phyloP scores from a whole-genome alignment of 1,284 basidiomycete genomes.

The Athelia psychrophila region DNA sequence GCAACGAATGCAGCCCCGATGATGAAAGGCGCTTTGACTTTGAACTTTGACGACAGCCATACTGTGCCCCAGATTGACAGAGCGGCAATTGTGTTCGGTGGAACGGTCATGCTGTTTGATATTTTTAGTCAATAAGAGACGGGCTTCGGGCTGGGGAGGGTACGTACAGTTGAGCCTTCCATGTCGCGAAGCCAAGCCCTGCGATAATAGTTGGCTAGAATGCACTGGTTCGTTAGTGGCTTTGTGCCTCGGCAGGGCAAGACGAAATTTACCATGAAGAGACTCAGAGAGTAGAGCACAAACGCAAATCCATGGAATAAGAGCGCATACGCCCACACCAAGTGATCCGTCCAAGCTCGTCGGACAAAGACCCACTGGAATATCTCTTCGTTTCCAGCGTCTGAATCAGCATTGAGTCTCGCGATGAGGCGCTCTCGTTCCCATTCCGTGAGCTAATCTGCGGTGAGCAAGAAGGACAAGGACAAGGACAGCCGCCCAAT shows the following conservation, averaged over 20 bases:
- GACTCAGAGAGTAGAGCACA: conserved; percentile 50
- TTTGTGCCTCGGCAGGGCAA: neutral
- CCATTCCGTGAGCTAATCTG: conserved; percentile 39
- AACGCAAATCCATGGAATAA: conserved; percentile 68
- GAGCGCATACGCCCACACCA: conserved; percentile 64
- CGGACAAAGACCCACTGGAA: conserved; percentile 50
- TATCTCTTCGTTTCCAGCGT: conserved; percentile 46
- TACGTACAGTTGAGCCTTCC: conserved; percentile 57
- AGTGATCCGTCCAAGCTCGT: conserved; percentile 54
- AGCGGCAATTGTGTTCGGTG: conserved; percentile 52
- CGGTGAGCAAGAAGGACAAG: neutral
- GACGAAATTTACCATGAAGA: conserved; percentile 43
- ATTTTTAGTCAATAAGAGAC: neutral
- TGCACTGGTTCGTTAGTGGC: neutral
- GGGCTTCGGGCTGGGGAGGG: conserved; percentile 1
- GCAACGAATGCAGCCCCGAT: conserved; percentile 48
- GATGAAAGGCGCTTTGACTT: conserved; percentile 56
- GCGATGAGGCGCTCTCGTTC: conserved; percentile 47
- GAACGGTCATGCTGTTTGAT: conserved; percentile 47
- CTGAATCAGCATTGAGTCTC: conserved; percentile 49
- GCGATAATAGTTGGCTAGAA: conserved; percentile 58
- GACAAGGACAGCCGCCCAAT: no score
- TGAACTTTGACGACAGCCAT: conserved; percentile 45
- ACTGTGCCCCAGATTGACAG: conserved; percentile 47
- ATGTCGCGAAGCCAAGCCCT: conserved; percentile 51